Conservation (phyloP, 768 basidiomycete species). For the Suillus plorans region DNA sequence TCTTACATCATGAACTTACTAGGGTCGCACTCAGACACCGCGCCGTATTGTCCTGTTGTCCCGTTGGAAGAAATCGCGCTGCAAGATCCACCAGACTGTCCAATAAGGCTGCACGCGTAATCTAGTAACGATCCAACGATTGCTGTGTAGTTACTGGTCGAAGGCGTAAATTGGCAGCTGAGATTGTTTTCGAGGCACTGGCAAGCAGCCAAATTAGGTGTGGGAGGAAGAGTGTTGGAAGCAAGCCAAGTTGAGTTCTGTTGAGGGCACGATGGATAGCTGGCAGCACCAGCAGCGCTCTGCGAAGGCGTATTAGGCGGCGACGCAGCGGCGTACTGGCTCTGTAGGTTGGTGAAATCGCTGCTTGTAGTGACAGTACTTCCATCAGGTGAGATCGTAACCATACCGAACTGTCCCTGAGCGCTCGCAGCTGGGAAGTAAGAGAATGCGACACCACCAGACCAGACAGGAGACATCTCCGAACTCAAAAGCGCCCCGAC, state of each 20-base stretch:
- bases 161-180: slow-evolving; percentile 71
- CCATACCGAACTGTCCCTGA: slow-evolving; percentile 81
- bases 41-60: slow-evolving; percentile 71
- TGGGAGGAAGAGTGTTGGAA: slow-evolving; percentile 72
- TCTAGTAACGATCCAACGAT: slow-evolving; percentile 63
- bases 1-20: slow-evolving; percentile 41
- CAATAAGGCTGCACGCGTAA: slow-evolving; percentile 67
- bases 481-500: slow-evolving; percentile 67
- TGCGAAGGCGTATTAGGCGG: slow-evolving; percentile 65
- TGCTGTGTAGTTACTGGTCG: slow-evolving; percentile 56
- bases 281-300: slow-evolving; percentile 48
- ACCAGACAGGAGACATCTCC: slow-evolving; percentile 78
- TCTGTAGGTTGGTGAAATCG: slow-evolving; percentile 67
- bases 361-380: slow-evolving; percentile 62
- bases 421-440: slow-evolving; percentile 84
- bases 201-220: slow-evolving; percentile 82
- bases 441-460: slow-evolving; percentile 85
- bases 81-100: slow-evolving; percentile 60
- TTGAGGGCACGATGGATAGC: slow-evolving; percentile 62
- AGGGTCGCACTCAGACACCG: slow-evolving; percentile 76
- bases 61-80: slow-evolving; percentile 72
- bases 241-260: slow-evolving; percentile 61
- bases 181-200: slow-evolving; percentile 67
- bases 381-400: slow-evolving; percentile 67
- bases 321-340: slow-evolving; percentile 58